A percentile compares a stretch with the other conserved stretches of the same genome.
phyloP scores from a whole-genome alignment of 345 rosid genomes.

The Populus euphratica region DNA sequence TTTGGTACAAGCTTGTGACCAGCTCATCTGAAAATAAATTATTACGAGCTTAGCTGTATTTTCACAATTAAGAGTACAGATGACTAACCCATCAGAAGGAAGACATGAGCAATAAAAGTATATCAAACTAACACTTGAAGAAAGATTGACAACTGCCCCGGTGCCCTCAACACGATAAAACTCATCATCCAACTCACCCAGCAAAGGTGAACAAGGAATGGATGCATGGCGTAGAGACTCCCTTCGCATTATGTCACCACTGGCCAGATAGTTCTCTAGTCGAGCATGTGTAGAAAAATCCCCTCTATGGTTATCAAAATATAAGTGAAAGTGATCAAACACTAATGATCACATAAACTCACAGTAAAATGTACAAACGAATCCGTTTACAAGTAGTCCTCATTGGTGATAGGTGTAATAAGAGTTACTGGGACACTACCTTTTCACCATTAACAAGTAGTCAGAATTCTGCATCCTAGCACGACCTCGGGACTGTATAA shows the following conservation, averaged over 20 bases:
- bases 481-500: constrained; percentile 97
- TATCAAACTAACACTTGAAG: constrained; percentile 62
- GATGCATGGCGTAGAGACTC: constrained; percentile 58
- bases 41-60: neutral
- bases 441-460: constrained; percentile 68
- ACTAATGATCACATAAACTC: neutral
- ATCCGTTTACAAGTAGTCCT: neutral
- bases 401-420: neutral
- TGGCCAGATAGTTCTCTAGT: constrained; percentile 48
- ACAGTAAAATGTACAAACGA: neutral
- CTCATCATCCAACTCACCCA: constrained; percentile 33
- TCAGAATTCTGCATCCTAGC: constrained; percentile 86
- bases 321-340: neutral
- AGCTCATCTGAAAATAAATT: neutral
- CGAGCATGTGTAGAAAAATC: constrained; percentile 50
- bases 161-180: constrained; percentile 53
- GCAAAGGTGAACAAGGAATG: constrained; percentile 51
- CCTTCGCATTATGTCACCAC: constrained; percentile 71
- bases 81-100: constrained; percentile 80
- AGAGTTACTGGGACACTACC: constrained; percentile 28
- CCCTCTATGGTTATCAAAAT: constrained; percentile 37
- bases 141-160: constrained; percentile 51
- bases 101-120: constrained; percentile 81
- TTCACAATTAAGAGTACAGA: neutral
- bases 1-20: neutral